Base-by-base conservation (phyloP, 2,329 filamentous ascomycete species). In the Beauveria varroae region DNA sequence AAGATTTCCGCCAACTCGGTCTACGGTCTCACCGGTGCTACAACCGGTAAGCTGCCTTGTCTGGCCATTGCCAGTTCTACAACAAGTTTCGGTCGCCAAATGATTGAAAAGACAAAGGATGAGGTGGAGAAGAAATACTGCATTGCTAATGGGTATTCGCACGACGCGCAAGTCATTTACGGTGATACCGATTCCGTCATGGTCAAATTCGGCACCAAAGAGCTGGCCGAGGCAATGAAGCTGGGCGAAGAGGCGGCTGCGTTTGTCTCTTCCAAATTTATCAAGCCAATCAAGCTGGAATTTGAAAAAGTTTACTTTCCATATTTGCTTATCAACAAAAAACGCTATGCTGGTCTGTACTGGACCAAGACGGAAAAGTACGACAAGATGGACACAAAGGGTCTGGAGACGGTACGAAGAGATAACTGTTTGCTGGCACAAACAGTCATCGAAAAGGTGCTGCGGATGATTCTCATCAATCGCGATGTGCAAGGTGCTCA, bases 341-440 rank as follows among this genome's bases (percentile, higher is more conserved):
- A 99, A 80, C 89, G 95, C 65, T 99, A 99, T 70, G 95, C 95
- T 9, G 95, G 95, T n/a, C 77, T 99, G 37, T 98, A 91, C 77
- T 99, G 93, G 93, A 99, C 95, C 5, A 95, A 89, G 66, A 86
- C 93, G 0, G 85, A 93, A 47, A 97, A 96, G 75, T 95, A 89
- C 74, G 96, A 99, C 82, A 99, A 98, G 81, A 99, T 99, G 96
- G 95, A 99, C 75, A 98, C 91, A 63, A 99, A 99, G 74, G 95
- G 95, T 81, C 98, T 99, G 67, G 95, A 99, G 76, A 99, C 95
- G 3, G 96, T 99, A 52, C 88, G 95, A 67, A 84, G 95, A 81
- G 95, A 99, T 74, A 99, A 99, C 72, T 99, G 95, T 72, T 81
- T 95, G 57, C 79, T 99, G 63, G 95, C 98, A 18, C 93, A 98